A percentile compares a stretch with the other conserved stretches of the same genome.
These are phyloP conservation scores for Trametopsis cervina DNA, from an alignment of 768 basidiomycete genomes.

Conservation along the genomic window DNA sequence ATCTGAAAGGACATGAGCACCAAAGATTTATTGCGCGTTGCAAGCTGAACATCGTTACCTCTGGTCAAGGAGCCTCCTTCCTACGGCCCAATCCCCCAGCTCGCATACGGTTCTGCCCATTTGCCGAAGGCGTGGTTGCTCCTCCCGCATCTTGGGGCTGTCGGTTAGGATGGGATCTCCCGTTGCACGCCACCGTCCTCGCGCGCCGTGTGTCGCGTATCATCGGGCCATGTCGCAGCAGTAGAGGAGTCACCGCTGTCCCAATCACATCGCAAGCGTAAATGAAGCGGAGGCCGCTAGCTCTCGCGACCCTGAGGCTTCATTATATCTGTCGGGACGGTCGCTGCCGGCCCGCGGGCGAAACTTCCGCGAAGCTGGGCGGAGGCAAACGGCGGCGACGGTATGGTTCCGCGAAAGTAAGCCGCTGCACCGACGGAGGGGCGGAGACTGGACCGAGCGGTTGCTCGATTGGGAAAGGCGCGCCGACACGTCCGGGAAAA, in stretches of 20 bases:
- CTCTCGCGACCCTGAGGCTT: neutral
- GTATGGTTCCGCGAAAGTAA: neutral
- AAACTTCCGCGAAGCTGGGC: neutral
- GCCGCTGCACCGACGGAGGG: neutral
- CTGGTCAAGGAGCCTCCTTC: too few relatives aligned
- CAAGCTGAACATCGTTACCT: slow-evolving; percentile 18
- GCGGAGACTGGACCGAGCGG: neutral
- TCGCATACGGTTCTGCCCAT: too few relatives aligned
- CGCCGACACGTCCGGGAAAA: neutral
- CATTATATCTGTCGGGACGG: neutral
- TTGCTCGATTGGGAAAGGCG: neutral
- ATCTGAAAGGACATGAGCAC: too few relatives aligned
- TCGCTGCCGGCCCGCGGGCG: too few relatives aligned
- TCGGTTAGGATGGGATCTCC: too few relatives aligned
- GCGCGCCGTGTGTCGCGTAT: too few relatives aligned
- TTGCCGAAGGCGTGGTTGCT: too few relatives aligned
- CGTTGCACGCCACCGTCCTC: too few relatives aligned
- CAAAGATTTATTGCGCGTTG: slow-evolving; percentile 24
- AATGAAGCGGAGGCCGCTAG: neutral
- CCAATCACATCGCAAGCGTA: neutral
- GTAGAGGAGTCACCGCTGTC: neutral
- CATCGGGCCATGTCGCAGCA: too few relatives aligned
- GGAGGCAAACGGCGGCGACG: neutral
- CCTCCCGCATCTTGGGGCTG: too few relatives aligned
- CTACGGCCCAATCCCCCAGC: too few relatives aligned